Conservation (phyloP, 148 eudicot genomes). For the Fallopia convolvulus region DNA sequence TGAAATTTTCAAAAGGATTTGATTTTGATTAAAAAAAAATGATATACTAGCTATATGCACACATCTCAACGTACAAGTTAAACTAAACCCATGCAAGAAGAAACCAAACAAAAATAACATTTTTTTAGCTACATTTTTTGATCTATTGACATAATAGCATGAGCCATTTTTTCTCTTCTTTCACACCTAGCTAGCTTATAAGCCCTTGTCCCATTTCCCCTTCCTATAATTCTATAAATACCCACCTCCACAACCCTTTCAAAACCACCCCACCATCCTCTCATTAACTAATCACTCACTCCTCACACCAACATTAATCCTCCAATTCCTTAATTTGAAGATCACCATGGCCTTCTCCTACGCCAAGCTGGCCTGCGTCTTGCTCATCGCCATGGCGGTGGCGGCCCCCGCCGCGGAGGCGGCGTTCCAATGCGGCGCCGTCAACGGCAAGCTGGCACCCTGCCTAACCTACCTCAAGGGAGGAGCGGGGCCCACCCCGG, state of each 20-base stretch:
- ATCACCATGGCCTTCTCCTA: background rate
- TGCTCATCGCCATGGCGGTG: background rate
- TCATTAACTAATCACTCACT: too few species aligned
- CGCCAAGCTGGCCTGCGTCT: slow-evolving; percentile 2
- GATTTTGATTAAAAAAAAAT: too few species aligned
- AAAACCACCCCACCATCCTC: background rate
- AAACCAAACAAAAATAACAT: background rate
- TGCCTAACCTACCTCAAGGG: slow-evolving; percentile 19
- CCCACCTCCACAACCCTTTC: background rate
- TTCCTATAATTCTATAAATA: slow-evolving; percentile 1
- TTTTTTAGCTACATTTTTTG: background rate
- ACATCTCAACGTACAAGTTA: background rate
- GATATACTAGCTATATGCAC: background rate
- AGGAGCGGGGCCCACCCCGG: background rate
- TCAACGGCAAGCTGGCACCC: slow-evolving; percentile 11
- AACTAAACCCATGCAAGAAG: background rate
- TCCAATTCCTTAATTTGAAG: too few species aligned
- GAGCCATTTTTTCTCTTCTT: background rate
- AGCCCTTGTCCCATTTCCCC: background rate
- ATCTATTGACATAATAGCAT: background rate
- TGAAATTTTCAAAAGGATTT: too few species aligned
- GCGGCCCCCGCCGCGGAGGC: slow-evolving; percentile 8
- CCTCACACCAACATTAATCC: too few species aligned
- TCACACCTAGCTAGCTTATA: background rate
- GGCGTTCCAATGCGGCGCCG: slow-evolving; percentile 19